phyloP scores from a whole-genome alignment of 257 asterid species.

The Knoxia roxburghii region DNA sequence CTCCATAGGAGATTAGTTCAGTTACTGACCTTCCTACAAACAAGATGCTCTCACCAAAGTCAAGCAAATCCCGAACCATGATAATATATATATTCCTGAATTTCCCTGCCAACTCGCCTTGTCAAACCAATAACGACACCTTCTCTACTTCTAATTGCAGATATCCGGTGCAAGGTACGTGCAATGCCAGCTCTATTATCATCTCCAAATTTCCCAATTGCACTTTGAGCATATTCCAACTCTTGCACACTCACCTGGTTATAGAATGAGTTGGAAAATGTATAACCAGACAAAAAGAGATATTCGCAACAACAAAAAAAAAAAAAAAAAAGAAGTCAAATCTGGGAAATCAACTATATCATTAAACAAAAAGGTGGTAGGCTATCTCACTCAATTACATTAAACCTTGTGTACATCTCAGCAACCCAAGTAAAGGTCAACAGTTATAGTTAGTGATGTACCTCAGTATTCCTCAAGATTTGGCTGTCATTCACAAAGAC shows the following conservation, averaged over 20 bases:
- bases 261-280: conserved; percentile 10
- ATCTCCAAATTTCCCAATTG: conserved; percentile 62
- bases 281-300: not conserved
- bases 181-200: conserved; percentile 75
- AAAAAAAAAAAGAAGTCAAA: too few relatives aligned
- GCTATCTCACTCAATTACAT: not conserved
- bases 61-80: conserved; percentile 68
- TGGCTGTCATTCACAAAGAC: too few relatives aligned
- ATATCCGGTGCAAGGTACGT: conserved; percentile 76
- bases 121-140: conserved; percentile 68
- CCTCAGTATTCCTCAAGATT: conserved; percentile 54
- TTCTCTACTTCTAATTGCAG: conserved; percentile 61
- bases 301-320: too few relatives aligned
- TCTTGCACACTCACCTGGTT: conserved; percentile 59
- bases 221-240: conserved; percentile 52
- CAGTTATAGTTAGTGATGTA: conserved; percentile 15
- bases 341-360: too few relatives aligned
- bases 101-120: conserved; percentile 71
- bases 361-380: not conserved
- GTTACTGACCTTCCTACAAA: conserved; percentile 68
- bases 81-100: conserved; percentile 41
- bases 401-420: conserved; percentile 5
- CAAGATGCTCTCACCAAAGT: conserved; percentile 79
- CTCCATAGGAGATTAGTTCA: conserved; percentile 10
- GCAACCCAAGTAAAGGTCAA: conserved; percentile 10